phyloP scores from a whole-genome alignment of 106 monocot species.

The Agapanthus africanus region DNA sequence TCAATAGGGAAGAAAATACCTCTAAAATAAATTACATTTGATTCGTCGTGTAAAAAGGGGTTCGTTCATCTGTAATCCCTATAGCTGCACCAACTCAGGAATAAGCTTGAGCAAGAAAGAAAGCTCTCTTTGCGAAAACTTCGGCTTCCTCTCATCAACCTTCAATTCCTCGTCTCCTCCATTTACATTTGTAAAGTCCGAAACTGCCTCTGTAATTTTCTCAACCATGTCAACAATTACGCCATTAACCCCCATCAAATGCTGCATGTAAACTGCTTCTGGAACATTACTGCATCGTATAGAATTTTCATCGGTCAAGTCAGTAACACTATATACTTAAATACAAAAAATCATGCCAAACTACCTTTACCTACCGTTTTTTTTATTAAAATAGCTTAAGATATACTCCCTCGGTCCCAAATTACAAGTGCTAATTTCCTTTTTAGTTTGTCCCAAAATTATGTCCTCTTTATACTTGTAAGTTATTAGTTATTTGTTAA shows the following conservation, averaged over 20 bases:
- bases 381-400: no score
- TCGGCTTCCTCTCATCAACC: slow-evolving; percentile 21
- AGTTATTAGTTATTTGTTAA: no score
- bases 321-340: not conserved
- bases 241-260: slow-evolving; percentile 79
- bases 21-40: no score
- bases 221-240: slow-evolving; percentile 82
- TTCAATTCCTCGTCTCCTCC: not conserved
- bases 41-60: no score
- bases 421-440: no score
- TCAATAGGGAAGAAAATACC: no score
- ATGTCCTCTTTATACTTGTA: no score
- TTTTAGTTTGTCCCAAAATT: no score
- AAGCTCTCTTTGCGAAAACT: slow-evolving; percentile 62
- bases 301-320: not conserved
- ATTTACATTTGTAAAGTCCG: slow-evolving; percentile 19
- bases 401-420: no score
- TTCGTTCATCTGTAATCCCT: not conserved
- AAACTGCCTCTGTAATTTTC: slow-evolving; percentile 64
- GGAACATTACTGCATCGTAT: slow-evolving; percentile 52
- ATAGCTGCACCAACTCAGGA: slow-evolving; percentile 8
- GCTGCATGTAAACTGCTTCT: slow-evolving; percentile 87
- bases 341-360: not conserved
- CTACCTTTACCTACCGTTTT: not conserved
- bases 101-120: slow-evolving; percentile 64